Evolutionary conservation across 768 basidiomycete genomes (phyloP).

Genomic region (Mycena galopus): DNA sequence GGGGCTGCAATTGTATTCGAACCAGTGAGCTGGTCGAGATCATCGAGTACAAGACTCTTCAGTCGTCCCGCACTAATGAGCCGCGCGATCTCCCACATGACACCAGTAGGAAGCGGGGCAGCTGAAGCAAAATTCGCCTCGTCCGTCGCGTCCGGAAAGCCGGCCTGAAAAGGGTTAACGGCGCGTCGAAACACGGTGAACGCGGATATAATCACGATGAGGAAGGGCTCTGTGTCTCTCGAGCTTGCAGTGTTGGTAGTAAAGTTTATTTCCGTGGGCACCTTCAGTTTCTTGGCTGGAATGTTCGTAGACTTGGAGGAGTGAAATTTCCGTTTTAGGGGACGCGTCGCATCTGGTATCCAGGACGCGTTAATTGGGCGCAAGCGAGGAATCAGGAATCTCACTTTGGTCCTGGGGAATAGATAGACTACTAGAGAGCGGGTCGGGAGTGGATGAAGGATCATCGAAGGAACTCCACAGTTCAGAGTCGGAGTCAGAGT

Average conservation of each 20-base stretch:
- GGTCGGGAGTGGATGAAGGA: neutral
- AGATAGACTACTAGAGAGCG: too few species aligned
- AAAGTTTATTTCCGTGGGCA: neutral
- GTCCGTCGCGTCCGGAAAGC: slow-evolving; percentile 9
- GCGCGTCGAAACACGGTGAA: neutral
- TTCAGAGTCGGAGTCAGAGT: slow-evolving; percentile 2
- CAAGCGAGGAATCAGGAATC: neutral
- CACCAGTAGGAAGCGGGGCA: slow-evolving; percentile 53
- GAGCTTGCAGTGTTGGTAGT: neutral
- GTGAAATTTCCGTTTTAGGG: slow-evolving; percentile 10
- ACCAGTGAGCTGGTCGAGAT: slow-evolving; percentile 46
- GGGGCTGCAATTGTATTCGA: slow-evolving; percentile 52
- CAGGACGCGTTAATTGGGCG: neutral
- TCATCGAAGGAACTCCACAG: slow-evolving; percentile 9
- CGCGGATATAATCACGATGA: slow-evolving; percentile 17
- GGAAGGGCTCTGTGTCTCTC: neutral
- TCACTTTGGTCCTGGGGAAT: neutral
- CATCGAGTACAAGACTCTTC: slow-evolving; percentile 43
- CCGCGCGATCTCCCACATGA: slow-evolving; percentile 67
- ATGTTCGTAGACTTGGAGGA: neutral
- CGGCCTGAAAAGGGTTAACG: slow-evolving; percentile 14
- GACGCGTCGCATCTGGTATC: neutral
- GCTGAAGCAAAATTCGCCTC: neutral
- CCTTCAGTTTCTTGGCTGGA: slow-evolving; percentile 2
- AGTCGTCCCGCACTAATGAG: slow-evolving; percentile 50